Evolutionary conservation across 2,329 filamentous ascomycete species (phyloP).

Genomic region (Penicillium palitans): DNA sequence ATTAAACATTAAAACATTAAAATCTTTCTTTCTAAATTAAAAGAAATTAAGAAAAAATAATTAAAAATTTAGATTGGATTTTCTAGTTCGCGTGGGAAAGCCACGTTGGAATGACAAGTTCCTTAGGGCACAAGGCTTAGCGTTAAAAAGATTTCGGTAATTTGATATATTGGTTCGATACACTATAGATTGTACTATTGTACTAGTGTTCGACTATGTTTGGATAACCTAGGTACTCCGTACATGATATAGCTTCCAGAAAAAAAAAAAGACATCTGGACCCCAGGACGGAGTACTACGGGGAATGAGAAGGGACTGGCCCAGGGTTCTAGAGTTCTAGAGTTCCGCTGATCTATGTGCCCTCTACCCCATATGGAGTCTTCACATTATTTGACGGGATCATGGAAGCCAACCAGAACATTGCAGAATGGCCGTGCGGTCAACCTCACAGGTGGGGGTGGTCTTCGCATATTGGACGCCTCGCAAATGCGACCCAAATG

Average conservation of each 20-base stretch:
- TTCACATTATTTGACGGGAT: constrained; percentile 2
- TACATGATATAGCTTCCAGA: not conserved
- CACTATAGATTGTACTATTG: not conserved
- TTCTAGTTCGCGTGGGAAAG: constrained; percentile 9
- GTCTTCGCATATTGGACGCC: constrained; percentile 20
- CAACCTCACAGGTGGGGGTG: constrained; percentile 13
- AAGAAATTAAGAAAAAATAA: no score
- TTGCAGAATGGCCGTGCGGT: constrained; percentile 6
- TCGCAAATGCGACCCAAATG: constrained; percentile 9
- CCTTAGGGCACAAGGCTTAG: constrained; percentile 11
- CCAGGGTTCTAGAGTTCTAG: not conserved
- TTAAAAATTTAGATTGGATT: not conserved
- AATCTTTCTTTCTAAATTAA: not conserved
- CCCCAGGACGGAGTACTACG: no score
- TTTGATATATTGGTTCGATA: not conserved
- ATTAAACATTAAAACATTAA: not conserved
- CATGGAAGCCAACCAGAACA: constrained; percentile 11
- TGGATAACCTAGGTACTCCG: not conserved
- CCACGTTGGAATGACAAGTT: constrained; percentile 17
- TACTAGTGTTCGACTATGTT: not conserved
- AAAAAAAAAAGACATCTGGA: not conserved
- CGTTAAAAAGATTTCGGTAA: constrained; percentile 6
- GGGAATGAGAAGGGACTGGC: not conserved
- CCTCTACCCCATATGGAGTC: constrained; percentile 10
- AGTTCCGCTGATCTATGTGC: constrained; percentile 7